These are phyloP conservation scores for Brassica balearica DNA, from an alignment of 441 rosid genomes.

Conservation along the genomic window DNA sequence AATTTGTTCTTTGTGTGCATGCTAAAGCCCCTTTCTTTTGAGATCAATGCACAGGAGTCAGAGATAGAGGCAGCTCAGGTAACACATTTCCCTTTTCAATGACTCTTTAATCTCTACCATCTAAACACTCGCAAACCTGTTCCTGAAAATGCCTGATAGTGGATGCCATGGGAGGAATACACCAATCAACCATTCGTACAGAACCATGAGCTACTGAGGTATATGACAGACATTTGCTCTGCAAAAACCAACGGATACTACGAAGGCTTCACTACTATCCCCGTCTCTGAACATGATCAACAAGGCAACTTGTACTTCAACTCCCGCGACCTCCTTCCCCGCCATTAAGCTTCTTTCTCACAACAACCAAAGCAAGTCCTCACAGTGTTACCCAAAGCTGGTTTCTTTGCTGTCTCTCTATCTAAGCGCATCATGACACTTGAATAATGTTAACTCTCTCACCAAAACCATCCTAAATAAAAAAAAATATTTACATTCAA, in stretches of 20 bases:
- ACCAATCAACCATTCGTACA: conserved; percentile 60
- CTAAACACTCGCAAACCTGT: background rate
- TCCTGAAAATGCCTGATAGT: conserved; percentile 51
- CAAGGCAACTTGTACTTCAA: conserved; percentile 56
- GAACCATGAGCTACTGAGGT: conserved; percentile 53
- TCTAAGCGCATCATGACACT: conserved; percentile 17
- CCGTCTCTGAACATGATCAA: conserved; percentile 42
- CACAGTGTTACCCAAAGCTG: conserved; percentile 11
- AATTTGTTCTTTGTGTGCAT: conserved; percentile 84
- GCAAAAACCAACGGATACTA: conserved; percentile 58
- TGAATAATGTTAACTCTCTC: conserved; percentile 17
- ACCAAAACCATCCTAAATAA: conserved; percentile 13
- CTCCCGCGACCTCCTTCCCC: conserved; percentile 36
- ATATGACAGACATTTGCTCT: conserved; percentile 52
- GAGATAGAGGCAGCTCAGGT: conserved; percentile 88
- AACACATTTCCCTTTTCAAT: conserved; percentile 18
- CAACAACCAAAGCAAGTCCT: background rate
- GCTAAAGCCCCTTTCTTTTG: conserved; percentile 72
- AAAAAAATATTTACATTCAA: background rate
- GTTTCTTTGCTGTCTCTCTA: conserved; percentile 23
- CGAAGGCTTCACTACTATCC: conserved; percentile 62
- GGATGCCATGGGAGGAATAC: conserved; percentile 90
- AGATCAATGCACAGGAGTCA: conserved; percentile 68
- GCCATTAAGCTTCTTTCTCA: conserved; percentile 25
- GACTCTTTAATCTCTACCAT: conserved; percentile 6